Evolutionary conservation across 108 stramenopile genomes (phyloP).

Genomic region (Cyclotella cryptica): DNA sequence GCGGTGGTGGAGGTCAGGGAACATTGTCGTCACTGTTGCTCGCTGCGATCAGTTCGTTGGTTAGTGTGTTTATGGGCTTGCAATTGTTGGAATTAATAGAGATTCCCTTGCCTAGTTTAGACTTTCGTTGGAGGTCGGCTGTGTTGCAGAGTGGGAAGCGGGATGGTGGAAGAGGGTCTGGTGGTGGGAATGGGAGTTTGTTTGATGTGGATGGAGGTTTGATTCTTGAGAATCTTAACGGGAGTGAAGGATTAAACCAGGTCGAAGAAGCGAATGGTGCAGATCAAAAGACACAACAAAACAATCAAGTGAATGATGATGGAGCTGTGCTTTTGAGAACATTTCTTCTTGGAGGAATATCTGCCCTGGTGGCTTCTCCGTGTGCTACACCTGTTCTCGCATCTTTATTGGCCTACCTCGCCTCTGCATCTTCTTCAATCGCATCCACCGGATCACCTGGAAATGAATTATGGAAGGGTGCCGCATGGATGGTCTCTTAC

Average conservation of each 20-base stretch:
- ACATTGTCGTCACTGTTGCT: constrained; percentile 6
- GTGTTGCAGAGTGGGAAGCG: constrained; percentile 14
- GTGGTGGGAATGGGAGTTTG: constrained; percentile 29
- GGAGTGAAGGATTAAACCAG: neutral
- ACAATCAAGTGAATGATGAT: constrained; percentile 13
- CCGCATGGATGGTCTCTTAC: constrained; percentile 68
- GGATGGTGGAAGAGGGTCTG: constrained; percentile 6
- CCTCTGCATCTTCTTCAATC: constrained; percentile 75
- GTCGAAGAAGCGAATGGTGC: neutral
- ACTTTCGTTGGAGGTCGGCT: constrained; percentile 26
- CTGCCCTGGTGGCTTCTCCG: constrained; percentile 80
- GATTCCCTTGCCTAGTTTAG: constrained; percentile 66
- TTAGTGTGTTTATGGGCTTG: constrained; percentile 82
- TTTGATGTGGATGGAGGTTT: constrained; percentile 52
- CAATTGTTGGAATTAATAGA: constrained; percentile 75
- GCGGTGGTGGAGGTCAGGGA: constrained; percentile 3
- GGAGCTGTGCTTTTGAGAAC: constrained; percentile 63
- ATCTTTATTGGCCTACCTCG: constrained; percentile 81
- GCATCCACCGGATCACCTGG: constrained; percentile 58
- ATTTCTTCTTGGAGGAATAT: constrained; percentile 84
- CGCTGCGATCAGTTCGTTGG: constrained; percentile 52
- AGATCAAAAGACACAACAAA: neutral
- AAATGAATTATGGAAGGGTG: constrained; percentile 76
- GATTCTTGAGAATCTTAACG: constrained; percentile 27
- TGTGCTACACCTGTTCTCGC: constrained; percentile 88